These are phyloP conservation scores for Hortaea werneckii DNA, from an alignment of 2,329 filamentous ascomycete species.

Conservation along the genomic window DNA sequence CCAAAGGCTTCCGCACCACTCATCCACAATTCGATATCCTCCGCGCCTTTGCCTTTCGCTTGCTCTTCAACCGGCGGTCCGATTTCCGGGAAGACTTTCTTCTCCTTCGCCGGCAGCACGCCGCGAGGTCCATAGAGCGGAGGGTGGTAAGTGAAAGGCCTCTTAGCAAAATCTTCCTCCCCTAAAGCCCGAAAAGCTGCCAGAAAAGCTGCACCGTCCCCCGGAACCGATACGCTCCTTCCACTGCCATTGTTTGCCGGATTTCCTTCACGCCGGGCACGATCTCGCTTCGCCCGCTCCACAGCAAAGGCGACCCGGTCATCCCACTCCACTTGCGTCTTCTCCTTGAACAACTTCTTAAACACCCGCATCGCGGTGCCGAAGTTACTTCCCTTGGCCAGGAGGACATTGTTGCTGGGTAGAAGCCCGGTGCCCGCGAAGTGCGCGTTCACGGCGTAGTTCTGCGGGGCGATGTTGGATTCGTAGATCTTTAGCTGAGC, in stretches of 20 bases:
- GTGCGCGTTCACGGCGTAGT: slow-evolving; percentile 48
- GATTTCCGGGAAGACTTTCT: slow-evolving; percentile 1
- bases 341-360: slow-evolving; percentile 29
- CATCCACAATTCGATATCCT: slow-evolving; percentile 4
- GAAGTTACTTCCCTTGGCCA: slow-evolving; percentile 23
- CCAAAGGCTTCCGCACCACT: slow-evolving; percentile 1
- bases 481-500: slow-evolving; percentile 53
- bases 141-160: slow-evolving; percentile 13
- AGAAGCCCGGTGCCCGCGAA: slow-evolving; percentile 11
- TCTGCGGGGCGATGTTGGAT: slow-evolving; percentile 47
- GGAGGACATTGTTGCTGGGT: slow-evolving; percentile 19
- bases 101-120: slow-evolving; percentile 4
- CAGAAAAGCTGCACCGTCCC: background rate
- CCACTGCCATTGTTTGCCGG: background rate
- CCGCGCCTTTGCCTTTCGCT: background rate
- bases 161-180: slow-evolving; percentile 5
- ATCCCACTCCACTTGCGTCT: slow-evolving; percentile 33
- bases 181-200: background rate
- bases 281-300: slow-evolving; percentile 5
- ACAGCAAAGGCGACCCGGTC: slow-evolving; percentile 24
- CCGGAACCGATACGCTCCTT: background rate
- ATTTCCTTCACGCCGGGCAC: background rate
- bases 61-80: background rate
- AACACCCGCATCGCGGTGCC: slow-evolving; percentile 27
- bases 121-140: slow-evolving; percentile 12